phyloP scores from a whole-genome alignment of 306 rosid species.

The Rubus idaeus region DNA sequence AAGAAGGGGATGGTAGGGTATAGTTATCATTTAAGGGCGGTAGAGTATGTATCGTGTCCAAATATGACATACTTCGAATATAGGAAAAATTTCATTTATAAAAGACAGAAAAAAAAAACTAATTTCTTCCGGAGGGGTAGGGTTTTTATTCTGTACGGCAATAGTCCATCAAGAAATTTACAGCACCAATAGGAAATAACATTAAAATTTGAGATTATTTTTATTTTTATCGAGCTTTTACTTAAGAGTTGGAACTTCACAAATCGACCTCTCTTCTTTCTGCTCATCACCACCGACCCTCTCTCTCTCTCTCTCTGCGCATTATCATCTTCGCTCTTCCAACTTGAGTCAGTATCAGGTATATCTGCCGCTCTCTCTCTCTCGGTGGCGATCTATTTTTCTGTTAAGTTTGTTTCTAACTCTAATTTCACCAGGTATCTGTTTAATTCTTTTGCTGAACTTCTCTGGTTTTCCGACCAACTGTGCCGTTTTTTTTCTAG shows the following conservation, averaged over 20 bases:
- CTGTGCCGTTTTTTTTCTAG: not conserved
- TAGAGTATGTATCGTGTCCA: too few species aligned
- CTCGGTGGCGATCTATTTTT: not conserved
- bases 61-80: too few species aligned
- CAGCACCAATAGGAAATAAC: not conserved
- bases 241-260: not conserved
- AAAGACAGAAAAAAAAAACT: not conserved
- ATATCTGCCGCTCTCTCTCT: not conserved
- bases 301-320: not conserved
- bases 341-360: not conserved
- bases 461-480: not conserved
- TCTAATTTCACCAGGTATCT: not conserved
- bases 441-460: not conserved
- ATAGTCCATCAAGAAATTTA: not conserved
- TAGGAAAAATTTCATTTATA: too few species aligned
- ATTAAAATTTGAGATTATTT: not conserved
- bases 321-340: not conserved
- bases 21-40: too few species aligned
- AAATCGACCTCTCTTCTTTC: not conserved
- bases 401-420: not conserved
- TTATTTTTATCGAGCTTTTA: not conserved
- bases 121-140: too few species aligned
- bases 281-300: not conserved
- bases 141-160: not conserved
- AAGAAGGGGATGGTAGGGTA: too few species aligned